Conservation (phyloP, 352 stramenopile species). For the Globisporangium radiosum region DNA sequence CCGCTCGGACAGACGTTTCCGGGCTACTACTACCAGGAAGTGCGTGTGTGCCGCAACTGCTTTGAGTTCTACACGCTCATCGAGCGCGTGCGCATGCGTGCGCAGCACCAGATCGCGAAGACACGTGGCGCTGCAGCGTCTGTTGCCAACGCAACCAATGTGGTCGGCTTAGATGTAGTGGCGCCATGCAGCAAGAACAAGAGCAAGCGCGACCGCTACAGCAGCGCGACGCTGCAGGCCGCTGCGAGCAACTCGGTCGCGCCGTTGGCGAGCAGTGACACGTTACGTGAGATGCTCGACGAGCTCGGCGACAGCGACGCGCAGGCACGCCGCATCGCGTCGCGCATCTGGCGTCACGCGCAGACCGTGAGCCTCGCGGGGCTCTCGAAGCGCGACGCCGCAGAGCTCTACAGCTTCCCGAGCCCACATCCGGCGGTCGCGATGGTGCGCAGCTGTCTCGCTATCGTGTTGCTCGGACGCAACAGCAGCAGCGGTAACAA, state of each 20-base stretch:
- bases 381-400: constrained; percentile 62
- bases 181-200: neutral
- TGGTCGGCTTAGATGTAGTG: constrained; percentile 19
- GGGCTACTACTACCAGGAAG: constrained; percentile 80
- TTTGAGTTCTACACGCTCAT: constrained; percentile 78
- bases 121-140: neutral
- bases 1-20: constrained; percentile 67
- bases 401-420: constrained; percentile 77
- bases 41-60: constrained; percentile 72
- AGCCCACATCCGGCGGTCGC: constrained; percentile 68
- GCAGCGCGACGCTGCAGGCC: neutral
- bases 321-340: constrained; percentile 22
- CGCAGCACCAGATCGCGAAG: constrained; percentile 34
- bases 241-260: neutral
- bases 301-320: neutral
- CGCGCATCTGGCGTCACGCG: constrained; percentile 31
- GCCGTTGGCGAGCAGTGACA: neutral
- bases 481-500: constrained; percentile 4
- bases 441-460: constrained; percentile 66
- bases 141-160: neutral
- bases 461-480: constrained; percentile 42
- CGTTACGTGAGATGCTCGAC: neutral
- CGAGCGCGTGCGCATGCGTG: constrained; percentile 66
- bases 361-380: constrained; percentile 10
- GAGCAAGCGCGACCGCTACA: constrained; percentile 2